Base-by-base conservation (phyloP, 805 yeast genomes). In the Teunomyces gatunensis region DNA sequence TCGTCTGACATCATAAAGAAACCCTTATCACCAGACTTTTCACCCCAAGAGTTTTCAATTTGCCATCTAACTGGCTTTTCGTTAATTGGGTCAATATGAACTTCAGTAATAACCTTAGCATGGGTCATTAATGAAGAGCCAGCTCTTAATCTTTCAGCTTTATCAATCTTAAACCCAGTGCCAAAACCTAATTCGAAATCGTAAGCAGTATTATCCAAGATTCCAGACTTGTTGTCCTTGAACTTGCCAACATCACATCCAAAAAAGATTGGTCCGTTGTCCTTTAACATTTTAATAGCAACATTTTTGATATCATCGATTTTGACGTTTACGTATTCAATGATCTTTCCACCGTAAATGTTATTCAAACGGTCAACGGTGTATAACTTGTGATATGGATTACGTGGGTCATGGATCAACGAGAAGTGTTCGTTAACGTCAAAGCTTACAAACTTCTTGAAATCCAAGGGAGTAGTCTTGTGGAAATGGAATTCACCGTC, bases 221-320 rank as follows among this genome's bases (percentile, higher is more conserved):
- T 65, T 47, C 96, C 96, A 6, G 81, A 63, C 23, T 63, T 65
- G 48, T 74, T 75, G 64, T 84, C 81, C 78, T 77, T 78, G 68
- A 74, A 89, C 63, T 85, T 84, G 25, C 91, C 92, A n/a, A 91
- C 88, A 64, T 89, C 94, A 15, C 91, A 84, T 9, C 96, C 96
- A 60, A 89, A 89, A 72, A 89, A 89, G 5, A 89, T 88, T 0
- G 95, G 85, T 69, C 85, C 85, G 67, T 87, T 83, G 51, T 73
- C 74, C 68, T 84, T 78, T 59, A 89, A 77, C 68, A 89, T 80
- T 57, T 79, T 76, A 34, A 87, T 80, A 25, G 88, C 87, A 43
- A 83, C 74, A 29, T 73, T 58, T 40, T 89, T 80, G 47, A 89
- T 69, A 5, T 70, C 70, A n/a, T 78, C 78, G 49, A 84, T 77